Evolutionary conservation across 2,329 filamentous ascomycete species (phyloP).

Genomic region (Aspergillus proliferans): DNA sequence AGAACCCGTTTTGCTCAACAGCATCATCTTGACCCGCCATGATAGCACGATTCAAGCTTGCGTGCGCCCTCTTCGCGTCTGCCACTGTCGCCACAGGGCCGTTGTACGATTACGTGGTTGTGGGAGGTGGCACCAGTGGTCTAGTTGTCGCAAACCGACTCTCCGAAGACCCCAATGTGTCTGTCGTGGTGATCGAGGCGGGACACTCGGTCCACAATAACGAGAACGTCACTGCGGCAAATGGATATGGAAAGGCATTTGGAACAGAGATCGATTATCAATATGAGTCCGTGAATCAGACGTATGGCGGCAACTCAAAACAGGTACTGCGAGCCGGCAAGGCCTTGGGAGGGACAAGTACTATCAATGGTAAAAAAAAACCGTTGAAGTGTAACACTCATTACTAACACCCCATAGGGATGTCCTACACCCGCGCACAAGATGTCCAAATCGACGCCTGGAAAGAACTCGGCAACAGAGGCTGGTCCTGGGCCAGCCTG

Average conservation of each 20-base stretch:
- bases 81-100: neutral
- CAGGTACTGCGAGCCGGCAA: conserved; percentile 37
- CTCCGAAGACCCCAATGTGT: conserved; percentile 23
- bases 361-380: conserved; percentile 34
- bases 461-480: conserved; percentile 27
- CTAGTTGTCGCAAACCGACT: conserved; percentile 31
- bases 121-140: conserved; percentile 33
- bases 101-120: conserved; percentile 28
- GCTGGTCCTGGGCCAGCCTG: conserved; percentile 23
- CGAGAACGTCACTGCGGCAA: conserved; percentile 20
- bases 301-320: conserved; percentile 25
- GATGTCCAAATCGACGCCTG: conserved; percentile 34
- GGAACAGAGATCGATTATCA: conserved; percentile 36
- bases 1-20: neutral
- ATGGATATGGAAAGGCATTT: conserved; percentile 20
- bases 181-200: conserved; percentile 29
- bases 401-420: conserved; percentile 15
- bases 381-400: conserved; percentile 21
- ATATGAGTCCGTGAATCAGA: conserved; percentile 35
- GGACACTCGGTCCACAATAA: conserved; percentile 27
- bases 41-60: neutral
- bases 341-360: conserved; percentile 39
- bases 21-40: neutral
- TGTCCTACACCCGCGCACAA: conserved; percentile 35
- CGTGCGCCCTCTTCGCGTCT: neutral